Percentiles rank a stretch among this genome's conserved stretches.
Conservation (phyloP, 306 rosid species). For the Potentilla sterilis region DNA sequence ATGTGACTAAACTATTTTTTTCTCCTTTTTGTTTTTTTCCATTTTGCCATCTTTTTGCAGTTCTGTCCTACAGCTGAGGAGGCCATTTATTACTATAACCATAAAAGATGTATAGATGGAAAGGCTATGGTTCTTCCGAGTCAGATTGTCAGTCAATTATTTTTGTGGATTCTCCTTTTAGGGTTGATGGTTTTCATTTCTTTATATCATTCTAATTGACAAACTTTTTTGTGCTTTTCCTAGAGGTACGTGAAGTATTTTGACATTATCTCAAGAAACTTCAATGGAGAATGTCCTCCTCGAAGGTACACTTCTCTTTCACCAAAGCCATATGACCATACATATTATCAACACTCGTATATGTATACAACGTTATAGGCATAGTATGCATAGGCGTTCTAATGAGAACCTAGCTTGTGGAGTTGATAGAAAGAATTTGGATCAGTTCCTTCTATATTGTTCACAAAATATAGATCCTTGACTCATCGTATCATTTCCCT, state of each 20-base stretch:
- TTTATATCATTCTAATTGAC: conserved; percentile 29
- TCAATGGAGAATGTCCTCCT: conserved; percentile 68
- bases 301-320: conserved; percentile 54
- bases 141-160: conserved; percentile 73
- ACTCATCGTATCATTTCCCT: neutral
- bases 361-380: neutral
- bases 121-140: conserved; percentile 86
- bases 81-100: conserved; percentile 73
- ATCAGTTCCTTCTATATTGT: neutral
- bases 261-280: conserved; percentile 57
- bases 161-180: conserved; percentile 10
- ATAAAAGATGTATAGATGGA: conserved; percentile 93
- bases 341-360: neutral
- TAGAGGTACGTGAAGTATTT: conserved; percentile 90
- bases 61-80: conserved; percentile 82
- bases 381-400: neutral
- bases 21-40: neutral
- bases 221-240: conserved; percentile 27
- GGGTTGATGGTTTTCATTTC: conserved; percentile 22
- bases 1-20: conserved; percentile 13
- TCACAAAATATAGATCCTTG: neutral
- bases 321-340: conserved; percentile 8
- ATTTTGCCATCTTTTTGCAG: conserved; percentile 44
- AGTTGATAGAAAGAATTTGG: neutral
- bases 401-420: neutral